Evolutionary conservation across 306 rosid genomes (phyloP).

Genomic region (Trifolium dubium): DNA sequence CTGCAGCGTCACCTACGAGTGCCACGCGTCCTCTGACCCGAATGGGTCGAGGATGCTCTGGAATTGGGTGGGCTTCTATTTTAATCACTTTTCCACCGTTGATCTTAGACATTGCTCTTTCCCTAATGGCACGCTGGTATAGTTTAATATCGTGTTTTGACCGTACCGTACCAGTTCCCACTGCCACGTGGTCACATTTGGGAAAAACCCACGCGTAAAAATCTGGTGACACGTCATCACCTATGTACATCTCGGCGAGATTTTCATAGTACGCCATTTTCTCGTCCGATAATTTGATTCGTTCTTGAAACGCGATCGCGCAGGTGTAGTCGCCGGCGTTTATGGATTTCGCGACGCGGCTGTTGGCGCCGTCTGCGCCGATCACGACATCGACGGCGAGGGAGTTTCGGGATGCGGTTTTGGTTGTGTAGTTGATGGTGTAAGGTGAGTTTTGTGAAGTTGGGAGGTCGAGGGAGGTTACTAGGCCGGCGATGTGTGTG

Average conservation of each 20-base stretch:
- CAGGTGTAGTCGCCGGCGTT: slow-evolving; percentile 72
- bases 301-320: slow-evolving; percentile 91
- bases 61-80: slow-evolving; percentile 92
- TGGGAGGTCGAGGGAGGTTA: slow-evolving; percentile 66
- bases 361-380: slow-evolving; percentile 88
- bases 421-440: slow-evolving; percentile 59
- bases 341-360: slow-evolving; percentile 82
- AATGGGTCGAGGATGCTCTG: slow-evolving; percentile 80
- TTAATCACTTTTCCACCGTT: slow-evolving; percentile 74
- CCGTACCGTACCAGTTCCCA: slow-evolving; percentile 84
- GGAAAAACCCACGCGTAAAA: slow-evolving; percentile 97
- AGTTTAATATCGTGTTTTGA: slow-evolving; percentile 64
- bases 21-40: slow-evolving; percentile 82
- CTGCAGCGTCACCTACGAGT: slow-evolving; percentile 85
- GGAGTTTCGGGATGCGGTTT: slow-evolving; percentile 40
- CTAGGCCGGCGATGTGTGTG: slow-evolving; percentile 61
- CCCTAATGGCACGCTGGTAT: slow-evolving; percentile 73
- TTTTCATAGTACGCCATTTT: slow-evolving; percentile 77
- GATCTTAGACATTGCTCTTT: slow-evolving; percentile 61
- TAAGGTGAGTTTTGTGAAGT: slow-evolving; percentile 51
- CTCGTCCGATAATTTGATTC: slow-evolving; percentile 73
- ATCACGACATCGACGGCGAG: slow-evolving; percentile 82
- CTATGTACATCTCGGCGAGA: slow-evolving; percentile 87
- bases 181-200: slow-evolving; percentile 95
- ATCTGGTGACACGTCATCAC: slow-evolving; percentile 90